These are phyloP conservation scores for Microthlaspi erraticum DNA, from an alignment of 345 rosid species.

Conservation along the genomic window DNA sequence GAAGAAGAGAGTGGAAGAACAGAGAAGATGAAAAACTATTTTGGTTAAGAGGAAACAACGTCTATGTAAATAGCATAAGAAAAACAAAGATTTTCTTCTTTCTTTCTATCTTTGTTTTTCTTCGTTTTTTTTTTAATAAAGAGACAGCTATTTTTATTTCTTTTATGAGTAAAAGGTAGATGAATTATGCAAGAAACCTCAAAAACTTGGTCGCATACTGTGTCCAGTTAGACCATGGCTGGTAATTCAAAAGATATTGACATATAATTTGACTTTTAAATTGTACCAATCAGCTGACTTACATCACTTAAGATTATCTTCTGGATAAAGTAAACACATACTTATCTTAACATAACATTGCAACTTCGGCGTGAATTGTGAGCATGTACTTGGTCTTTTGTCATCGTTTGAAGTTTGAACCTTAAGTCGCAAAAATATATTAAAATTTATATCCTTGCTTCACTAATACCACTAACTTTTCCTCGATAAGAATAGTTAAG, in stretches of 20 bases:
- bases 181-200: not conserved
- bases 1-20: no score
- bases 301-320: not conserved
- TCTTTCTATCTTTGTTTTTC: no score
- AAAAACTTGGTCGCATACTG: slow-evolving; percentile 15
- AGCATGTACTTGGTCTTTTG: not conserved
- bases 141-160: no score
- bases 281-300: slow-evolving; percentile 4
- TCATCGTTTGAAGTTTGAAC: not conserved
- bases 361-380: slow-evolving; percentile 7
- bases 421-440: not conserved
- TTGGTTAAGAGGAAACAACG: no score
- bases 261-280: slow-evolving; percentile 19
- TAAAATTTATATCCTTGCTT: not conserved
- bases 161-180: no score
- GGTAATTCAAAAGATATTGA: slow-evolving; percentile 18
- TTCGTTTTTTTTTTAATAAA: no score
- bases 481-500: not conserved
- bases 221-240: slow-evolving; percentile 9
- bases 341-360: not conserved
- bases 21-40: no score
- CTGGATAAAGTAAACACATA: not conserved
- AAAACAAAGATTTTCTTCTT: no score
- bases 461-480: not conserved
- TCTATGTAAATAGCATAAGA: no score